Base-by-base conservation (phyloP, 2,329 filamentous ascomycete genomes). In the Cytospora paraplurivora region DNA sequence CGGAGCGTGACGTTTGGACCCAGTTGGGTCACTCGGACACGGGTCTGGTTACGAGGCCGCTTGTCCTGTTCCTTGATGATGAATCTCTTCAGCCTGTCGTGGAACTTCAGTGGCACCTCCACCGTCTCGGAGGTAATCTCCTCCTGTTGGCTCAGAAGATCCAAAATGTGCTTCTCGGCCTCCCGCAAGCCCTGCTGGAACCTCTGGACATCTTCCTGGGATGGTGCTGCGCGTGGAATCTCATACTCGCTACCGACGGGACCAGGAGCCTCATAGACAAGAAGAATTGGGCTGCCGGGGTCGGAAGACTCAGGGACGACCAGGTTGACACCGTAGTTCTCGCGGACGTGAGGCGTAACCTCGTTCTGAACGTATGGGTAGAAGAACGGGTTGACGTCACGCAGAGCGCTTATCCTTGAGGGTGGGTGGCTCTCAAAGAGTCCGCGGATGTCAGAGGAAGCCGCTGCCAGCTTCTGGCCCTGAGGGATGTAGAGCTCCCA, bases 401-500 rank as follows among this genome's bases (percentile, higher is more conserved):
- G 32, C 13, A 93, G 74, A 12, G 86, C 83, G 27, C 82, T 80
- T 74, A 95, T 85, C 67, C 90, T 85, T 44, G 87, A 83, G 4
- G 91, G 91, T 50, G 91, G 91, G 72, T 93, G 89, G 56, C 86
- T 85, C 66, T 85, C 85, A 69, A 94, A 85, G 64, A 95, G 85
- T 70, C 85, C 86, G 73, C 86, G 88, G 71, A 95, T 88, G 70
- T 93, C 90, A 7, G 85, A 85, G 71, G 90, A 88, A 8, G 90
- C 90, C 70, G 88, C 88, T 72, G 91, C 86, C 34, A 85, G 85
- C 72, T 93, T 96, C 81, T 95, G 96, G 68, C 89, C 88, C 71
- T 97, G 91, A 44, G 90, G 85, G 7, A 92, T 91, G 76, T 93
- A 97, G 61, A 98, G 85, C 74, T 97, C 89, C 92, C 93, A 97